phyloP scores from a whole-genome alignment of 345 rosid species.

The Lepidium didymum region DNA sequence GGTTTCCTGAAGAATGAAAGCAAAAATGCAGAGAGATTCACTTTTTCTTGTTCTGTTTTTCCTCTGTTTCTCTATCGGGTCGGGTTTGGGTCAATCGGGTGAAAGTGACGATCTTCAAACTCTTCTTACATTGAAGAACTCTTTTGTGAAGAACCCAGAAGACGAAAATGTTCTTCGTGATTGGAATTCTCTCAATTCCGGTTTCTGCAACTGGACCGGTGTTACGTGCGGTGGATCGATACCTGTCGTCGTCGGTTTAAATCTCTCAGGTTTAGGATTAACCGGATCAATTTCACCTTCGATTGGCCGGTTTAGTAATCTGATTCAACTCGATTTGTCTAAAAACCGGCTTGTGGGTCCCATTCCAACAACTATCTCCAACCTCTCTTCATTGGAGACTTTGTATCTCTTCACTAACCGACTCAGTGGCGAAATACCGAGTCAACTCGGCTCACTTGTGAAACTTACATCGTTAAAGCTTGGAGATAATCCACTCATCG shows the following conservation, averaged over 20 bases:
- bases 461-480: conserved; percentile 56
- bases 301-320: conserved; percentile 42
- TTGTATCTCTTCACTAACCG: conserved; percentile 58
- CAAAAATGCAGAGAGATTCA: conserved; percentile 1
- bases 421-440: conserved; percentile 66
- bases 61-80: neutral
- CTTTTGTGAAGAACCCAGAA: conserved; percentile 31
- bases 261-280: conserved; percentile 52
- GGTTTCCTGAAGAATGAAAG: no score
- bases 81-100: neutral
- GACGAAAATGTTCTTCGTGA: conserved; percentile 37
- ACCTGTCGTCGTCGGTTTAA: conserved; percentile 39
- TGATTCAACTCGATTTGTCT: conserved; percentile 65
- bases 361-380: conserved; percentile 56
- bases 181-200: conserved; percentile 44
- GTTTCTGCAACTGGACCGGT: conserved; percentile 63
- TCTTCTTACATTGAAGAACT: conserved; percentile 33
- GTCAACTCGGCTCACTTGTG: conserved; percentile 47
- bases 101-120: conserved; percentile 4
- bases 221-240: conserved; percentile 54
- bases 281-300: conserved; percentile 54
- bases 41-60: conserved; percentile 7
- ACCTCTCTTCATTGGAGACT: conserved; percentile 52
- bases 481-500: conserved; percentile 57
- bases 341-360: conserved; percentile 46